These are phyloP conservation scores for Phytophthora ramorum DNA, from an alignment of 352 stramenopile genomes.

Conservation along the genomic window DNA sequence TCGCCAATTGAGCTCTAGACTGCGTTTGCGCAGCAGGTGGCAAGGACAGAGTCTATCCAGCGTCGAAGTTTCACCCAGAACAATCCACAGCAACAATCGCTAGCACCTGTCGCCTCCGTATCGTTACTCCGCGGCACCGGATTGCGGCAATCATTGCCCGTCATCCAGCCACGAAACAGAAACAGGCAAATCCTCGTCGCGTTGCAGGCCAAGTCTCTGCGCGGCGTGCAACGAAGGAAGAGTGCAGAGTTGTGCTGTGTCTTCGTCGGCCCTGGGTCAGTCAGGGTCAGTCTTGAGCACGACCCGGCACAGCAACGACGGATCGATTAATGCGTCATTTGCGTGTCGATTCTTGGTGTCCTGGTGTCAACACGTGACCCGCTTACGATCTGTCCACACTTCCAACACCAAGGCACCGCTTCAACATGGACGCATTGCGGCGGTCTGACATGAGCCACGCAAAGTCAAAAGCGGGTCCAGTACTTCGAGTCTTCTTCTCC, in stretches of 20 bases:
- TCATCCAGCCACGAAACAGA: neutral
- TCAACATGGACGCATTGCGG: conserved; percentile 38
- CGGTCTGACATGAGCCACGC: conserved; percentile 37
- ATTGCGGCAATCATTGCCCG: neutral
- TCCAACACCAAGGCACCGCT: conserved; percentile 22
- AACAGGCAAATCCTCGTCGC: conserved; percentile 16
- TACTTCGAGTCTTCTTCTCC: conserved; percentile 12
- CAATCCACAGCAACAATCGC: neutral
- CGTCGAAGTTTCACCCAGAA: conserved; percentile 1
- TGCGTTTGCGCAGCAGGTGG: conserved; percentile 32
- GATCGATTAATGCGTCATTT: neutral
- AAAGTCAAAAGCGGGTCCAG: conserved; percentile 6
- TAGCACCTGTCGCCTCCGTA: conserved; percentile 22
- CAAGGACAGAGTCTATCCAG: conserved; percentile 12
- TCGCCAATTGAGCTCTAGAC: conserved; percentile 32
- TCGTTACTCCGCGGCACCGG: conserved; percentile 8
- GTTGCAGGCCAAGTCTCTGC: conserved; percentile 20
- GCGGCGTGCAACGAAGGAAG: conserved; percentile 7
- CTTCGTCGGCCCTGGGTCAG: too few species aligned
- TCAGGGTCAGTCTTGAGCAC: too few species aligned
- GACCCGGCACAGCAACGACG: conserved; percentile 16
- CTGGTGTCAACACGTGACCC: neutral
- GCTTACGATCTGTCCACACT: neutral
- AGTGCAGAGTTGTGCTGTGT: conserved; percentile 21
- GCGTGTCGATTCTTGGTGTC: neutral